Base-by-base conservation (phyloP, 805 yeast genomes). In the Wickerhamomyces bovis region DNA sequence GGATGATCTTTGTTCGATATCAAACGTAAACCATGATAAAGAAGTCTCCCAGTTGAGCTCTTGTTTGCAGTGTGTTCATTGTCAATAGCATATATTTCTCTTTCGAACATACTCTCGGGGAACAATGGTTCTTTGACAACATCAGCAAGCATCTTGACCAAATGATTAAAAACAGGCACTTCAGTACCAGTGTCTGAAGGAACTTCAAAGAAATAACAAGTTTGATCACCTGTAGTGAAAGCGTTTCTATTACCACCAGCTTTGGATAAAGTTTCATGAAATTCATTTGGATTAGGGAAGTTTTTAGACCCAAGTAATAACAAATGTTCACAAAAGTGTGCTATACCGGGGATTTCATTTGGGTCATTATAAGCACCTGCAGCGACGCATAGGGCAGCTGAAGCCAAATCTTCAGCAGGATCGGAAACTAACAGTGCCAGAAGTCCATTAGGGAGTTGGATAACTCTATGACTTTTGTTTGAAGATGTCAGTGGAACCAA, bases 281-380 rank as follows among this genome's bases (percentile, higher is more conserved):
- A 78, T 22, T 57, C 55, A 35, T 70, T 72, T 1, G 77, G 71
- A 18, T 65, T 59, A 1, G 85, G 82, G 51, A 62, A 81, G 43
- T 70, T 64, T 54, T 74, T 78, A 0, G 85, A 77, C 3, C 83
- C 85, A 46, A 73, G 70, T 30, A 78, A 65, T 3, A 81, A 46
- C 73, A 85, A 71, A 62, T 89, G 96, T 58, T 89, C 97, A 56
- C 95, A 84, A 48, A 88, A 75, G 67, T 92, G 99, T 0, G 98
- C 98, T 33, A 92, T 60, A 0, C 99, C 99, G 0, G 80, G 80
- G 1, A 84, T 54, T 5, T 72, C 73, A 6, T 67, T 69, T 0
- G 95, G 92, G 53, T 92, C 97, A 41, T 81, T 72, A 57, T 81
- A 82, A 2, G 96, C 81, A 9, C 99, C 99, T 0, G 87, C 71